Evolutionary conservation across 495 filamentous ascomycete species (phyloP).

Genomic region (Penicillium cinerascens): DNA sequence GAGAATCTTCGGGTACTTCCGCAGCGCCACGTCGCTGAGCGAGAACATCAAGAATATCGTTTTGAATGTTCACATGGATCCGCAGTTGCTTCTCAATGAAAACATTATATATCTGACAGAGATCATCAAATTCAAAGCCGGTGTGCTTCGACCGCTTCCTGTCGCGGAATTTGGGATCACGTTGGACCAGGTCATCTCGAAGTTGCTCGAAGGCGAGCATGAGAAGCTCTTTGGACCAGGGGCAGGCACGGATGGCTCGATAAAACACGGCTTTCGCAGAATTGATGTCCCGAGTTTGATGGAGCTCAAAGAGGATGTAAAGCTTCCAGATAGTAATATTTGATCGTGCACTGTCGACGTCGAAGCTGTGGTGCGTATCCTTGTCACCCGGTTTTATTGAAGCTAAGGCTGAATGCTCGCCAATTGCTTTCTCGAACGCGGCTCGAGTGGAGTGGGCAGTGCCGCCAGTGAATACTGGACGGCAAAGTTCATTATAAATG

Average conservation of each 20-base stretch:
- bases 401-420: conserved; percentile 16
- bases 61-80: conserved; percentile 6
- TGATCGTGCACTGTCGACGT: conserved; percentile 34
- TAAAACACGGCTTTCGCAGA: conserved; percentile 49
- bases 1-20: background rate
- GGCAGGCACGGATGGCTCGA: conserved; percentile 57
- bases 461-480: conserved; percentile 40
- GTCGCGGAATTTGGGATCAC: conserved; percentile 9
- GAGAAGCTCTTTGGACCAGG: conserved; percentile 70
- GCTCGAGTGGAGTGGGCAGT: conserved; percentile 59
- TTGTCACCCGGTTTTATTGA: conserved; percentile 16
- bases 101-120: conserved; percentile 4
- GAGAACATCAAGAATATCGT: background rate
- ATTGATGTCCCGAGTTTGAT: conserved; percentile 23
- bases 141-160: background rate
- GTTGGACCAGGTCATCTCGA: conserved; percentile 18
- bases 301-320: conserved; percentile 58
- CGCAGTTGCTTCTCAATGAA: conserved; percentile 11
- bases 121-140: conserved; percentile 8
- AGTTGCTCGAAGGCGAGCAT: conserved; percentile 60
- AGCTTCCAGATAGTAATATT: conserved; percentile 60
- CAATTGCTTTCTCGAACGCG: conserved; percentile 69
- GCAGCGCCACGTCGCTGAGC: background rate
- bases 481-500: conserved; percentile 61
- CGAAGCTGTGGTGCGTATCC: conserved; percentile 19